Percentiles rank a stretch among this genome's conserved stretches.
Evolutionary conservation across 768 basidiomycete genomes (phyloP).

Genomic region (Cyclocybe aegerita): DNA sequence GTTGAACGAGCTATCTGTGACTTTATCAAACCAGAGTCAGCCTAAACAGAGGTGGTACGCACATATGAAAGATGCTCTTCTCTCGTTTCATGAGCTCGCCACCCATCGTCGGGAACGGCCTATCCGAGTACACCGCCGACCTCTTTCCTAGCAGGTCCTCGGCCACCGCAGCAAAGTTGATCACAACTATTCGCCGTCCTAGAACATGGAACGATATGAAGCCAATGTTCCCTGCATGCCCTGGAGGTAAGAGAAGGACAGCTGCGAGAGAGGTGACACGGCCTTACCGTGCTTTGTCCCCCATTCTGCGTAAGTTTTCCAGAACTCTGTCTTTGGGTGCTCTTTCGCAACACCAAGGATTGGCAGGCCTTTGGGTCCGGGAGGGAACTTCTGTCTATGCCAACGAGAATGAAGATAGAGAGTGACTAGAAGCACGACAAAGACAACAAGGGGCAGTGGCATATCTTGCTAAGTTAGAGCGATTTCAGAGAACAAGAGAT

Average conservation of each 20-base stretch:
- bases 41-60: no score
- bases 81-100: conserved; percentile 25
- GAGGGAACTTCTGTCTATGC: conserved; percentile 3
- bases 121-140: conserved; percentile 47
- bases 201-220: conserved; percentile 35
- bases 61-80: conserved; percentile 26
- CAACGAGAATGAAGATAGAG: no score
- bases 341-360: conserved; percentile 19
- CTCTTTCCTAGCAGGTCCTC: conserved; percentile 44
- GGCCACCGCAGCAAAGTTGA: conserved; percentile 41
- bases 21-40: conserved; percentile 25
- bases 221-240: conserved; percentile 4
- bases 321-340: conserved; percentile 16
- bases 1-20: conserved; percentile 33
- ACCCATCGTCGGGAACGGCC: conserved; percentile 31
- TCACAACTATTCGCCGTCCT: conserved; percentile 36
- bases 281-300: conserved; percentile 11
- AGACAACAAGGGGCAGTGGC: no score
- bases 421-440: no score
- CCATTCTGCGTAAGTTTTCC: conserved; percentile 16
- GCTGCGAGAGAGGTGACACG: background rate
- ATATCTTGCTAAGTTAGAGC: no score
- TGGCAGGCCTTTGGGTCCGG: conserved; percentile 16
- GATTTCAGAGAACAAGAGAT: no score
- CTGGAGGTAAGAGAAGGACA: conserved; percentile 25